Percentiles rank a stretch among this genome's conserved stretches.
phyloP scores from a whole-genome alignment of 306 rosid species.

The Fagus sylvatica region DNA sequence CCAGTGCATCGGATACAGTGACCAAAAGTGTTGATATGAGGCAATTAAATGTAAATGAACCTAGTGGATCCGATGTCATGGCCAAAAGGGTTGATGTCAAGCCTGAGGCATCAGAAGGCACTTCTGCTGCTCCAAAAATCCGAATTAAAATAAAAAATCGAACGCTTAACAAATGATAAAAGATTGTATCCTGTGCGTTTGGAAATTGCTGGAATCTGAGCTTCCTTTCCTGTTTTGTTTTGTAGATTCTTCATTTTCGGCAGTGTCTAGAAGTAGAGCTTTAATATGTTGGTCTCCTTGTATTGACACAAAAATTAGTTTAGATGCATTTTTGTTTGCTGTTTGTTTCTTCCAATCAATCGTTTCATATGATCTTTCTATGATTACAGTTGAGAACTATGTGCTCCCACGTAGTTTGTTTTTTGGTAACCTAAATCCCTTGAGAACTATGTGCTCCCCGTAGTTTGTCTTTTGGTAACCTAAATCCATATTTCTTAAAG shows the following conservation, averaged over 20 bases:
- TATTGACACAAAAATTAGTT: not conserved
- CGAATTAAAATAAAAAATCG: constrained; percentile 78
- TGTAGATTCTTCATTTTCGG: not conserved
- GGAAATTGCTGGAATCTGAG: not conserved
- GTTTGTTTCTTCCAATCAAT: not conserved
- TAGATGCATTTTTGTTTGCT: constrained; percentile 1
- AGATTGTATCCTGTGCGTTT: constrained; percentile 13
- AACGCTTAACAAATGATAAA: constrained; percentile 45
- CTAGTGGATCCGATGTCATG: constrained; percentile 47
- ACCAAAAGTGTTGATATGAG: constrained; percentile 24
- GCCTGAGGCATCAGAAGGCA: constrained; percentile 59
- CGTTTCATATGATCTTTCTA: not conserved
- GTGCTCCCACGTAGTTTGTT: not conserved
- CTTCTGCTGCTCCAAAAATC: constrained; percentile 63
- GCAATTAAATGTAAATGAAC: constrained; percentile 47
- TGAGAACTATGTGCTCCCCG: not conserved
- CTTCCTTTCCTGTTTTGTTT: not conserved
- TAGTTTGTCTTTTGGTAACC: not conserved
- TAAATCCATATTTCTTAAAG: no score
- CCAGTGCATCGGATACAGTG: constrained; percentile 48
- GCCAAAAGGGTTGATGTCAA: constrained; percentile 33
- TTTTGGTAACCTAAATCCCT: not conserved
- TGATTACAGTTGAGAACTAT: not conserved
- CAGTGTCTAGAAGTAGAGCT: not conserved
- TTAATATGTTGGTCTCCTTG: not conserved